Evolutionary conservation across 192 early-diverging fungal genomes (phyloP).

Genomic region (Gamsiella multidivaricata): DNA sequence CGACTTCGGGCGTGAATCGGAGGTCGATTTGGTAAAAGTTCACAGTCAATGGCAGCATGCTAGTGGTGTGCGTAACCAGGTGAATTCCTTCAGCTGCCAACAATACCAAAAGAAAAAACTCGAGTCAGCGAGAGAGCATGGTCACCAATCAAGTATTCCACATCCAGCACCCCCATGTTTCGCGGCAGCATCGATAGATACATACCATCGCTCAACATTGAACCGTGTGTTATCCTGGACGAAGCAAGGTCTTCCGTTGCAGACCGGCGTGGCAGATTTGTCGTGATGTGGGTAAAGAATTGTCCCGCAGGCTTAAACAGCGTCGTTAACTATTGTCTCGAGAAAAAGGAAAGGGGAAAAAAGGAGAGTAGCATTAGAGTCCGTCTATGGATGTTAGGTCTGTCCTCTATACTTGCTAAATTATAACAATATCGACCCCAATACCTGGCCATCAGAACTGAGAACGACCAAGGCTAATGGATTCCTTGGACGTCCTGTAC

Average conservation of each 20-base stretch:
- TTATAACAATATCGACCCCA: neutral
- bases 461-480: constrained; percentile 29
- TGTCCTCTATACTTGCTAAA: too few species aligned
- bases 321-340: constrained; percentile 23
- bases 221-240: constrained; percentile 49
- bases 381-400: neutral
- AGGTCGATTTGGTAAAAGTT: constrained; percentile 44
- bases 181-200: too few species aligned
- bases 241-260: constrained; percentile 22
- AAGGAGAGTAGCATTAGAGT: too few species aligned
- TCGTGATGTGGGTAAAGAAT: constrained; percentile 33
- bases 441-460: constrained; percentile 42
- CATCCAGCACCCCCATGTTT: too few species aligned
- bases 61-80: constrained; percentile 22
- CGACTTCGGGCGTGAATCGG: constrained; percentile 38
- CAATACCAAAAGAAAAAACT: neutral
- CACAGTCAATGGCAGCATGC: constrained; percentile 19
- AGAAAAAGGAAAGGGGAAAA: neutral
- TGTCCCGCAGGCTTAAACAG: constrained; percentile 35
- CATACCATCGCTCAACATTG: constrained; percentile 37
- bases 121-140: neutral
- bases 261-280: constrained; percentile 17
- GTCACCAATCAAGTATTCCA: too few species aligned
- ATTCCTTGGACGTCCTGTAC: constrained; percentile 28
- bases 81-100: constrained; percentile 34